Evolutionary conservation across 2,329 filamentous ascomycete species (phyloP), one percentile per base, ranked within the genome.

Genomic region (Fusarium sp.): DNA sequence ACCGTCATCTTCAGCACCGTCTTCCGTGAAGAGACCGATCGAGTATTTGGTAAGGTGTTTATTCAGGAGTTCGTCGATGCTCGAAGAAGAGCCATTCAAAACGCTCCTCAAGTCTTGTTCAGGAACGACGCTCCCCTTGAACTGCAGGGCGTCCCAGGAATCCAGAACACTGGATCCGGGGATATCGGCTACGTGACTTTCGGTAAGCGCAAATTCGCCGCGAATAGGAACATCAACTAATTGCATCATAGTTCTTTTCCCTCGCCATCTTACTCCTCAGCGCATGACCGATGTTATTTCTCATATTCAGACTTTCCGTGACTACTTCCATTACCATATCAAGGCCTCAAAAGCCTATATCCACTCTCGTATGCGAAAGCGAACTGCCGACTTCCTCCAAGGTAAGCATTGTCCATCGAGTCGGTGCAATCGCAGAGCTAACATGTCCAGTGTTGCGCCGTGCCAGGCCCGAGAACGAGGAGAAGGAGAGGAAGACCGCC

Each of bases 241-340:
- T 63, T 40, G 23, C 28, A 10, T 27, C 40, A 2, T 64, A 97
- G 96, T 98, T 49, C 88, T 99, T 45, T 99, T 99, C 85, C 95
- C 96, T 48, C 91, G 96, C 71, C 97, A 99, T 81, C 86, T 99
- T 72, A 95, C 94, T 16, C 89, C 90, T 16, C 93, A 98, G 81
- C 89, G 94, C 78, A 93, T 97, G 84, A 91, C 93, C 65, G 94
- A 98, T 72, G 94, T 97, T 79, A 99, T 99, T 74, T 98, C 94
- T 53, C 97, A 99, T 80, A 98, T 99, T 76, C 97, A 99, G 83
- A 99, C 96, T 16, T 99, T 99, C 92, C 93, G 96, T 73, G 96
- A 99, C 79, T 99, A 99, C 82, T 99, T 99, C 87, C 96, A 99
- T 82, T 99, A 99, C 81, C 96, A 99, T 82, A 99, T 99, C 83